Conservation (phyloP, 371 early-diverging fungal genomes). For the Zychaea mexicana region DNA sequence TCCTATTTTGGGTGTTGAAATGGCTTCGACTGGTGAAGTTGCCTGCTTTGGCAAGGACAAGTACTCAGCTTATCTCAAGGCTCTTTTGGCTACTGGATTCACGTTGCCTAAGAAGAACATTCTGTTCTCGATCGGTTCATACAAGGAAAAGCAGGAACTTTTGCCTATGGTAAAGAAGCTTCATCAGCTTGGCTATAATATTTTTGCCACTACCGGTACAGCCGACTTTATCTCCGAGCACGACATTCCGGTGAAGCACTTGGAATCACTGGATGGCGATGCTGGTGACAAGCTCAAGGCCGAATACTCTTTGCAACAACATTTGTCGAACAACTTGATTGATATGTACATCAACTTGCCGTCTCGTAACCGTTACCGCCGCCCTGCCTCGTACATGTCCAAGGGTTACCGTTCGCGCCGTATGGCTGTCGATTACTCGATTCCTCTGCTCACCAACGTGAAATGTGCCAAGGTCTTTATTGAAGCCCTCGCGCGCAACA, state of each 20-base stretch:
- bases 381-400: constrained; percentile 94
- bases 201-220: constrained; percentile 95
- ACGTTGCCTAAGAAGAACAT: constrained; percentile 90
- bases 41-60: constrained; percentile 96
- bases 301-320: constrained; percentile 92
- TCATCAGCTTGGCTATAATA: constrained; percentile 81
- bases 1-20: constrained; percentile 95
- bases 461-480: constrained; percentile 97
- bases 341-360: constrained; percentile 98
- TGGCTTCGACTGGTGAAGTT: constrained; percentile 98
- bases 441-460: constrained; percentile 96
- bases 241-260: constrained; percentile 85
- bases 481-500: constrained; percentile 87
- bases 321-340: constrained; percentile 94
- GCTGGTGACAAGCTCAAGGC: constrained; percentile 66
- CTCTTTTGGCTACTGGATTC: constrained; percentile 90
- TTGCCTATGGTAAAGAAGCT: constrained; percentile 83
- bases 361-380: constrained; percentile 92
- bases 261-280: constrained; percentile 73
- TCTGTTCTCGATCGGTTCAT: constrained; percentile 90
- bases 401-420: constrained; percentile 94
- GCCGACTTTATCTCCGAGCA: constrained; percentile 95
- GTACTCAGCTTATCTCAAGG: constrained; percentile 95
- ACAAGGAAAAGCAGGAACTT: constrained; percentile 94
- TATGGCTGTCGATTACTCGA: constrained; percentile 95